A percentile compares a stretch with the other conserved stretches of the same genome.
These are phyloP conservation scores for Rubia tinctorum DNA, from an alignment of 305 asterid genomes.

Conservation along the genomic window DNA sequence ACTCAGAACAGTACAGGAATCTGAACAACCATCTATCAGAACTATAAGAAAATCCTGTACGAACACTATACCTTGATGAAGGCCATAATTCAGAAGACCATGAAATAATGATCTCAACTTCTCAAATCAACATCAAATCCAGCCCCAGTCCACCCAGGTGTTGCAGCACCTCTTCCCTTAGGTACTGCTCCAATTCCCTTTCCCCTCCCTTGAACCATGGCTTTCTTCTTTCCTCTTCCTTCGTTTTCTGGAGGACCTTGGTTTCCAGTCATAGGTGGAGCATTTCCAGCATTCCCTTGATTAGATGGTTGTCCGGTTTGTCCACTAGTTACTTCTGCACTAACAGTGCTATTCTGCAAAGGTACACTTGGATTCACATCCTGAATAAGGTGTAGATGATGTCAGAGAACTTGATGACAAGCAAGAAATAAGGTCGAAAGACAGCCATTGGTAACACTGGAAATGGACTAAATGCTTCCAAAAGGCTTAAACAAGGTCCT, in stretches of 20 bases:
- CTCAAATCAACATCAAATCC: conserved; percentile 90
- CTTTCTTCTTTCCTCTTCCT: conserved; percentile 52
- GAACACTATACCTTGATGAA: conserved; percentile 11
- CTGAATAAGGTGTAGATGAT: conserved; percentile 15
- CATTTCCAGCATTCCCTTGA: conserved; percentile 27
- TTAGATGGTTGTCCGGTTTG: conserved; percentile 22
- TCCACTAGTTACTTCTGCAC: conserved; percentile 20
- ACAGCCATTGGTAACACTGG: not conserved
- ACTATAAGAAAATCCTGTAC: not conserved
- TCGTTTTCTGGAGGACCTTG: conserved; percentile 24
- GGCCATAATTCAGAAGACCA: conserved; percentile 16
- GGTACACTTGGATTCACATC: conserved; percentile 25
- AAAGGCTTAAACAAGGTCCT: not conserved
- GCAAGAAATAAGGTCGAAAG: not conserved
- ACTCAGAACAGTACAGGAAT: not conserved
- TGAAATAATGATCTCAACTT: conserved; percentile 39
- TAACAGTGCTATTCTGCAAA: conserved; percentile 18
- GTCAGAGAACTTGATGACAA: not conserved
- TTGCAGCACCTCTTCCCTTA: conserved; percentile 61
- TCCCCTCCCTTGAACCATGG: conserved; percentile 58
- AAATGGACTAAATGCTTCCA: not conserved
- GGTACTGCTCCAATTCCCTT: conserved; percentile 79
- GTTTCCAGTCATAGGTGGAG: conserved; percentile 23
- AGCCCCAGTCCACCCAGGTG: conserved; percentile 93
- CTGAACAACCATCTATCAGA: conserved; percentile 5